Evolutionary conservation across 441 rosid genomes (phyloP).

Genomic region (Eugenia klotzschiana): DNA sequence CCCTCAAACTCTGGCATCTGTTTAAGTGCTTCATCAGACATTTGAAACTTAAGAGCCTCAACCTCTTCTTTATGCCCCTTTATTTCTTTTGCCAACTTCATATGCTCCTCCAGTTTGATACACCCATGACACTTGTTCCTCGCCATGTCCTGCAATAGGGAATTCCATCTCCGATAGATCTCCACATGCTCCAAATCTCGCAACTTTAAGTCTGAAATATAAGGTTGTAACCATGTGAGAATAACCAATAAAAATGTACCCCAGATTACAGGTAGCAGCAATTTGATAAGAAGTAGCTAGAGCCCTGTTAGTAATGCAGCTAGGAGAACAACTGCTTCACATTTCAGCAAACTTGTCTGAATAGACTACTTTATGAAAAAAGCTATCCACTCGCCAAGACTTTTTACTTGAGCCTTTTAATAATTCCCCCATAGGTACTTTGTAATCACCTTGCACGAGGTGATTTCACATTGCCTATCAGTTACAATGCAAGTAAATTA

Average conservation of each 20-base stretch:
- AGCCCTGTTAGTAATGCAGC: neutral
- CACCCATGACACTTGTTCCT: slow-evolving; percentile 84
- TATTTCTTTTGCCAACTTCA: slow-evolving; percentile 55
- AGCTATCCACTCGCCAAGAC: neutral
- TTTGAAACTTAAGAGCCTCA: slow-evolving; percentile 34
- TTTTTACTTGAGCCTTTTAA: neutral
- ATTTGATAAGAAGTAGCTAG: neutral
- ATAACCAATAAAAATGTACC: neutral
- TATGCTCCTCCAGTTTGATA: slow-evolving; percentile 73
- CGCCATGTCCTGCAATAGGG: slow-evolving; percentile 61
- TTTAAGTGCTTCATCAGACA: slow-evolving; percentile 86
- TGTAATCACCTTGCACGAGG: neutral
- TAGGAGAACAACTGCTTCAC: neutral
- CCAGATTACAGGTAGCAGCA: neutral
- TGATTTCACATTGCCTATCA: neutral
- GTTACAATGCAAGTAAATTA: neutral
- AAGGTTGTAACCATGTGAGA: neutral
- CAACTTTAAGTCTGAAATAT: slow-evolving; percentile 63
- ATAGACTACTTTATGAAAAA: neutral
- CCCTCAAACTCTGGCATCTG: slow-evolving; percentile 98
- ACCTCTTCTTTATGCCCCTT: slow-evolving; percentile 58
- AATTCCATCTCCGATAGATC: slow-evolving; percentile 48
- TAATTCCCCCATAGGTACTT: neutral
- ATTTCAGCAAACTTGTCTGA: neutral
- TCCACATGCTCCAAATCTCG: slow-evolving; percentile 49